Base-by-base conservation (phyloP, 441 rosid genomes). In the Metrosideros polymorpha region DNA sequence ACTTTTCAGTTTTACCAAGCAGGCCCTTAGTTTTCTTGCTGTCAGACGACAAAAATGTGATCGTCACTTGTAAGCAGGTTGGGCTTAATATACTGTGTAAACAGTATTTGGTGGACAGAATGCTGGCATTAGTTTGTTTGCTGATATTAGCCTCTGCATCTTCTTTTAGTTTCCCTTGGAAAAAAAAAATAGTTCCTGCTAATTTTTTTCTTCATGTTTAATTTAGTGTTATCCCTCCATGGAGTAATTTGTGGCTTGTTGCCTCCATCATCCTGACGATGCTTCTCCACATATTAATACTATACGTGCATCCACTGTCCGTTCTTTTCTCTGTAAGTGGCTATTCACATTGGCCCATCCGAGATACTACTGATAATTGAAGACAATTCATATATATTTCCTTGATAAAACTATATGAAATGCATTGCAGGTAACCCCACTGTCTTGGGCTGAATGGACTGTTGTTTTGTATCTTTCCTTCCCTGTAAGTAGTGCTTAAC, bases 161-260 rank as follows among this genome's bases (percentile, higher is more conserved):
- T 86, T 77, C 45, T 77, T 61, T 42, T 82, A 52, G 30, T 86
- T 43, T 54, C 43, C 24, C 45, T 18, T 9, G 61, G 32, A 35
- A 51, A 51, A 19, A n/a, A 75, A n/a, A 52, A 12, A 35, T 39
- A 14, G 10, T 75, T 49, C 45, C 24, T 61, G 39, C 66, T 86
- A 63, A 61, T 63, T 76, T 54, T 54, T 50, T 25, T 76, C 15
- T 57, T 76, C n/a, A 77, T 87, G 83, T 88, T 55, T 90, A 82
- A 88, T 90, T 87, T 90, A 96, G 99, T 89, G 96, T 92, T 86
- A 94, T 96, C 90, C 98, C 98, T 89, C 99, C 99, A 79, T 94
- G 99, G 99, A 98, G 99, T 93, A 98, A 98, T 91, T 87, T 96
- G 89, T 98, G 99, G 99, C 98, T 98, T 61, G 99, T 98, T 61